Base-by-base conservation (phyloP, 495 filamentous ascomycete genomes). In the Pseudomonodictys pantanalensis region DNA sequence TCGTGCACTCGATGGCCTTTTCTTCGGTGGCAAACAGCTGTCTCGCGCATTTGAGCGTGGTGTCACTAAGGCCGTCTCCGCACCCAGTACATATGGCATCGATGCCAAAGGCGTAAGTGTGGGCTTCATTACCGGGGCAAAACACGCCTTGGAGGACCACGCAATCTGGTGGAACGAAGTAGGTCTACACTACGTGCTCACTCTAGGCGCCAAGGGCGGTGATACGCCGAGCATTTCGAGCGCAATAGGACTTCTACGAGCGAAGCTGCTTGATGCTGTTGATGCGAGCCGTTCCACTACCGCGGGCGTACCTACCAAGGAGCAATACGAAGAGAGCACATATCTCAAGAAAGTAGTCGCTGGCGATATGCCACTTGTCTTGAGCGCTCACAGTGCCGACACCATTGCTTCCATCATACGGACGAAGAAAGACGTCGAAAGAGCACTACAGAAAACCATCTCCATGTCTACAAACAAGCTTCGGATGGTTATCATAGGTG, bases 1-100 rank as follows among this genome's bases (percentile, higher is more conserved):
- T 12, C 75, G 73, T 32, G 78, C 75, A 5, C 75, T 77, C 55
- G 79, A 81, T 59, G 80, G 80, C 1, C 68, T 83, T 24, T 68
- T 68, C 39, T 71, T 82, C 29, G 74, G 77, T 20, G 76, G 75
- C 3, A 76, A 76, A 59, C 66, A 69, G 24, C 73, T 81, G 44
- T 59, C 57, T 9, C 66, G 74, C 20, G 76, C 79, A 1, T 71
- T 70, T 41, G 68, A 75, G n/a, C 74, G 78, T 23, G 80, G 80
- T 26, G 75, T 83, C 18, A 81, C 79, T 29, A 69, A 70, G 44
- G 77, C 77, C 0, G 71, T 83, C 28, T 74, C 78, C 0, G 72
- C 75, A 20, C 79, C 78, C 18, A 42, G 69, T 2, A 64, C 48
- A 12, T 45, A 65, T 2, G 71, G 71, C 9, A 75, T 76, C 30